phyloP scores from a whole-genome alignment of 2,329 filamentous ascomycete species.

The Aspergillus melleus region DNA sequence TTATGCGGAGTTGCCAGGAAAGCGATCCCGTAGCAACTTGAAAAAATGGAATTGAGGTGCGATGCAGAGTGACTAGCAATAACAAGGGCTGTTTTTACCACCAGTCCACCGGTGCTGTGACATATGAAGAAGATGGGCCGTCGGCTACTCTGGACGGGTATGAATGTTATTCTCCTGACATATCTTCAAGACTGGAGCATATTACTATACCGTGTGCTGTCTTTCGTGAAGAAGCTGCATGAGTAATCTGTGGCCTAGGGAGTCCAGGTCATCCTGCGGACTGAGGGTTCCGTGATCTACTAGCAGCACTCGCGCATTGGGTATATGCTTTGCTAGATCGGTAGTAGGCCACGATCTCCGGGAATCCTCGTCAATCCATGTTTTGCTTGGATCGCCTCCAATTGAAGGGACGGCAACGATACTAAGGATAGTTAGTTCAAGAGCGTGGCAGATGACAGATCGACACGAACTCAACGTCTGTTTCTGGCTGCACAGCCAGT shows the following conservation, averaged over 20 bases:
- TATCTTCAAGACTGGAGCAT: not conserved
- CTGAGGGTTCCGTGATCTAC: constrained; percentile 29
- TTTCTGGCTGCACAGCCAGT: not conserved
- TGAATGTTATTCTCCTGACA: not conserved
- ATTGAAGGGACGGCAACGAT: constrained; percentile 39
- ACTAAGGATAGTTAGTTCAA: constrained; percentile 16
- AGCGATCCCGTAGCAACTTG: constrained; percentile 60
- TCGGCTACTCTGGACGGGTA: constrained; percentile 15
- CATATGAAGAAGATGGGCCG: constrained; percentile 62
- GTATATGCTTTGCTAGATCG: constrained; percentile 22
- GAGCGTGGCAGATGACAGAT: not conserved
- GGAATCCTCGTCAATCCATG: constrained; percentile 26
- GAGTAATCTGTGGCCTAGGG: constrained; percentile 25
- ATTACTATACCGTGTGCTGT: constrained; percentile 18
- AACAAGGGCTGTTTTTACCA: constrained; percentile 58
- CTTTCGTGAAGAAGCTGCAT: constrained; percentile 25
- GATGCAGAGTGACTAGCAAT: constrained; percentile 29
- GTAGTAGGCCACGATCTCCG: constrained; percentile 28
- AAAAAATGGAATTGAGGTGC: constrained; percentile 43
- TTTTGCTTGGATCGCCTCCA: constrained; percentile 30
- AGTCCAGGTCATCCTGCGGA: constrained; percentile 28
- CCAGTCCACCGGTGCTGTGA: constrained; percentile 62
- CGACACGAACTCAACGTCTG: constrained; percentile 27
- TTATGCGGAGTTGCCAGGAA: constrained; percentile 65
- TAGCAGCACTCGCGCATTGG: constrained; percentile 28